Base-by-base conservation (phyloP, 2,329 filamentous ascomycete genomes). In the Dendrostoma leiphaemia region DNA sequence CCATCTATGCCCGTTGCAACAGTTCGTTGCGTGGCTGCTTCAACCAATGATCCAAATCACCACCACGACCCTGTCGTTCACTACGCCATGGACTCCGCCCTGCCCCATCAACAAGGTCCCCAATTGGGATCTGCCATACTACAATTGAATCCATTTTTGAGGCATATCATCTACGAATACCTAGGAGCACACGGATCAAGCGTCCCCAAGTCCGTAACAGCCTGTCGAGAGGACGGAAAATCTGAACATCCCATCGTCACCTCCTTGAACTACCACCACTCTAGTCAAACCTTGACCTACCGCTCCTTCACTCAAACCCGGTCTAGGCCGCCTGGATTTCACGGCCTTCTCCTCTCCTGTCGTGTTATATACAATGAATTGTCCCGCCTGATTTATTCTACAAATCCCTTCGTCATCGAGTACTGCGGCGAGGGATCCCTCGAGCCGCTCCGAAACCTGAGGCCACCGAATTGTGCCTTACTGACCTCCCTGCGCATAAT, bases 261-360 rank as follows among this genome's bases (percentile, higher is more conserved):
- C 43, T 13, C 13, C 43, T 21, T 29, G 12, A 32, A 32, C 43
- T 15, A 29, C 43, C 26, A 12, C 43, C 6, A 31, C 26, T 48
- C 32, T 5, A 35, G 32, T n/a, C n/a, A n/a, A n/a, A n/a, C n/a
- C n/a, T n/a, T n/a, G n/a, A n/a, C n/a, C n/a, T n/a, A n/a, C n/a
- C n/a, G n/a, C n/a, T n/a, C n/a, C n/a, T n/a, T n/a, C n/a, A n/a
- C n/a, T 17, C 21, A 26, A 13, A 24, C 19, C 17, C 3, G 6
- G 13, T 3, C 12, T 24, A 3, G 1, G 13, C 44, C 29, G 10
- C 19, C 23, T 17, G 28, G 62, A 62, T 57, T 57, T 28, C 34
- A 50, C 8, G 59, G 59, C 12, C 46, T 59, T 3, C 41, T 60
- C 9, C 43, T 58, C 26, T 58, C 53, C 17, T 60, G 55, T 21